Evolutionary conservation across 176 grass and related monocot genomes (phyloP), one percentile per base, ranked within the genome.

Genomic region (Phoenix roebelenii): DNA sequence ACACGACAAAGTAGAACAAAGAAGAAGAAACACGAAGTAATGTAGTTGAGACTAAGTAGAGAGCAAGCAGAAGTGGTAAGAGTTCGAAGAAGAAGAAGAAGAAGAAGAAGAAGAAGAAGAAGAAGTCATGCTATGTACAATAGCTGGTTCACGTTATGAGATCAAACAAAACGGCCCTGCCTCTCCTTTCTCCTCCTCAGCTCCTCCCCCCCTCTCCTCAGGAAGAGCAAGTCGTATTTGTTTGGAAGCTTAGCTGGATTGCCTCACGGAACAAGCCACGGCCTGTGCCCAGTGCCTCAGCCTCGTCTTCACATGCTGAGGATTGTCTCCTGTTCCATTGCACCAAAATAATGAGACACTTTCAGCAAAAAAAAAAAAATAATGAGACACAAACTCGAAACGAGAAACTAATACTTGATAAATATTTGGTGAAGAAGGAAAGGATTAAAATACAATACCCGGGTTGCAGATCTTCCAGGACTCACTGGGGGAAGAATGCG

Each of bases 391-490:
- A 44, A 6, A 30, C 25, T 28, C 25, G 25, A 28, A 28, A 28
- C 25, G 25, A 28, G 25, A 30, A 44, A 14, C 2, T 44, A 44
- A 44, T 44, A 14, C 35, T 44, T 14, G 10, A 44, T 44, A 14
- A 44, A 44, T 10, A 44, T 44, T 44, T 44, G 35, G 2, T 14
- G 35, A 44, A 44, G 35, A 14, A 44, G 10, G 1, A 12, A 44
- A 44, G 35, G 7, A 44, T 12, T 14, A 44, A 14, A 3, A 44
- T 44, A 44, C 12, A 44, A 14, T 57, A 86, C 83, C 64, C 44
- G 65, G 78, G 22, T 60, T 70, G 44, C 60, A 77, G 16, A 86
- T 86, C 66, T 86, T 86, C 78, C 79, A 81, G 0, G 54, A 23
- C 26, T 86, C 83, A 3, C 59, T 25, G 18, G 54, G 50, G 4